Evolutionary conservation across 164 flowering plant genomes (phyloP).

Genomic region (Echeveria elegans): DNA sequence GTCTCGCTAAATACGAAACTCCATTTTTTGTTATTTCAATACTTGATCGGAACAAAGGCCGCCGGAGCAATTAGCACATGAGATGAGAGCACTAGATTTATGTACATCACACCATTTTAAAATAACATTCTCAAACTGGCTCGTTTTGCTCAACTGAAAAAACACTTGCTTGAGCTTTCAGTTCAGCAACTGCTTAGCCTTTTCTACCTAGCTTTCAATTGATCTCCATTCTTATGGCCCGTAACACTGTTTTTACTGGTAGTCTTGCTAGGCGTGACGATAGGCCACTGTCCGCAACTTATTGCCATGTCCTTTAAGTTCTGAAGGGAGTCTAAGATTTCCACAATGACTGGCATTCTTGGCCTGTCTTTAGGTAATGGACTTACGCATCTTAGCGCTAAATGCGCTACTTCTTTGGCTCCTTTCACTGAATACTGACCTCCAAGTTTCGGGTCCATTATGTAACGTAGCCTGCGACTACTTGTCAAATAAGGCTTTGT

Average conservation of each 20-base stretch:
- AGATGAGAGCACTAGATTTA: neutral
- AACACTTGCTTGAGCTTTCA: neutral
- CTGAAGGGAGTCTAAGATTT: constrained; percentile 38
- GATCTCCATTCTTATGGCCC: constrained; percentile 17
- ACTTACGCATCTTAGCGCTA: constrained; percentile 69
- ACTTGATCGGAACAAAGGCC: too few species aligned
- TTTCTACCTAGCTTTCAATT: constrained; percentile 16
- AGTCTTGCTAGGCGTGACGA: constrained; percentile 18
- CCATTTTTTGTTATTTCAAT: neutral
- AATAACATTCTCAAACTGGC: neutral
- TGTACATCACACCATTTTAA: neutral
- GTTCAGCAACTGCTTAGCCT: neutral
- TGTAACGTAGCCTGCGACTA: constrained; percentile 49
- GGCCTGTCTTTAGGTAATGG: constrained; percentile 76
- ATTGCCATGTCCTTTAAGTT: constrained; percentile 76
- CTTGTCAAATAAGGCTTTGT: constrained; percentile 67
- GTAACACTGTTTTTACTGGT: constrained; percentile 18
- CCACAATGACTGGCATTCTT: constrained; percentile 54
- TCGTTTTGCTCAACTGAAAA: neutral
- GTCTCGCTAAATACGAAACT: too few species aligned
- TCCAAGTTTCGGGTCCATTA: constrained; percentile 69
- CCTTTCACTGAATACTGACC: constrained; percentile 94
- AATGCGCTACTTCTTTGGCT: constrained; percentile 55
- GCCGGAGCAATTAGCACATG: too few species aligned
- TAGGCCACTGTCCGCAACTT: constrained; percentile 56